These are phyloP conservation scores for Pyrus pyrifolia DNA, from an alignment of 306 rosid genomes.

Conservation along the genomic window DNA sequence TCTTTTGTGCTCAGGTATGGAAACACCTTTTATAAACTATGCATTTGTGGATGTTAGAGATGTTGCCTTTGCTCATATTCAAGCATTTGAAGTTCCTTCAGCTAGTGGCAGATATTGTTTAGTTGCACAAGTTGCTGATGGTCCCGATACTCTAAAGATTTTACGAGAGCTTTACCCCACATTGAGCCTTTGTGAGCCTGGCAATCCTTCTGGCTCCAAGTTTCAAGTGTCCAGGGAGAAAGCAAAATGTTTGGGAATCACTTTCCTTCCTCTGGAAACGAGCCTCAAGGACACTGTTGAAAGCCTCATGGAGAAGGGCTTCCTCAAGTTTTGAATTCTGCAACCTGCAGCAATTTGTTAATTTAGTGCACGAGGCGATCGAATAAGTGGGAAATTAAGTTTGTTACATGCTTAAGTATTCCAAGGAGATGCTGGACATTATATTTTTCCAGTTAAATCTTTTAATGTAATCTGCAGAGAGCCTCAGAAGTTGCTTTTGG, in stretches of 20 bases:
- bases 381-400: no score
- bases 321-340: background rate
- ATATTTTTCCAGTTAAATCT: no score
- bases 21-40: background rate
- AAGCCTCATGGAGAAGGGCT: constrained; percentile 27
- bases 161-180: constrained; percentile 4
- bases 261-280: constrained; percentile 12
- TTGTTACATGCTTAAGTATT: no score
- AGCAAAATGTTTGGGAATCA: constrained; percentile 20
- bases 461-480: no score
- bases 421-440: no score
- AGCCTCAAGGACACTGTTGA: constrained; percentile 15
- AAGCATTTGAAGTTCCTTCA: constrained; percentile 22
- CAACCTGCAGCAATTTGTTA: background rate
- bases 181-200: background rate
- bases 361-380: background rate
- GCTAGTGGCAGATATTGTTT: constrained; percentile 29
- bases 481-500: no score
- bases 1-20: background rate
- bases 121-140: background rate
- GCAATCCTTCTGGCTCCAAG: background rate
- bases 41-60: constrained; percentile 17
- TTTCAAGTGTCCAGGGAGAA: constrained; percentile 12
- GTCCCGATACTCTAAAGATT: background rate
- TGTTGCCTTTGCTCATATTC: constrained; percentile 20